A percentile compares a stretch with the other conserved stretches of the same genome.
Evolutionary conservation across 2,329 filamentous ascomycete species (phyloP).

Genomic region (Phaeosphaeria sp.): DNA sequence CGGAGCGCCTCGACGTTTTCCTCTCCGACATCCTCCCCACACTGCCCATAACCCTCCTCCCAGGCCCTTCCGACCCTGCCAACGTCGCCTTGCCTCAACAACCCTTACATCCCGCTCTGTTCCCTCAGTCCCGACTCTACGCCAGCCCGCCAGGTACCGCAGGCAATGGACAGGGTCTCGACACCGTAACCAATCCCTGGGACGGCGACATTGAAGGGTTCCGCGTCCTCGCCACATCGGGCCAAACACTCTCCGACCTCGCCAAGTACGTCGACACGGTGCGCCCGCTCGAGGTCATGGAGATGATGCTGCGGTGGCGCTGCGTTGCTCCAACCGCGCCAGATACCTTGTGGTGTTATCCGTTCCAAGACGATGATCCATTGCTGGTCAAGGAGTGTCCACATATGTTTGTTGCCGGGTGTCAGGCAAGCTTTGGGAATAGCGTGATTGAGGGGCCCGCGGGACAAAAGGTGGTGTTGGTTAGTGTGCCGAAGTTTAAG

Average conservation of each 20-base stretch:
- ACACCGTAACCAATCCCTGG: constrained; percentile 91
- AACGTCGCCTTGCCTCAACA: constrained; percentile 92
- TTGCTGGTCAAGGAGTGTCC: constrained; percentile 87
- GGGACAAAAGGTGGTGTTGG: constrained; percentile 74
- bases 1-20: constrained; percentile 82
- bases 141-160: constrained; percentile 53
- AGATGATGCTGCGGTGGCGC: constrained; percentile 91
- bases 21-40: constrained; percentile 81
- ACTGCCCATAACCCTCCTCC: constrained; percentile 86
- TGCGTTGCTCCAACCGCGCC: constrained; percentile 92
- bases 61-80: constrained; percentile 83
- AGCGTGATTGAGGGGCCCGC: constrained; percentile 68
- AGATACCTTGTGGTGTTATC: constrained; percentile 95
- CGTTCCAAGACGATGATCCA: constrained; percentile 91
- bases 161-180: constrained; percentile 70
- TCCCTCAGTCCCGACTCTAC: constrained; percentile 76
- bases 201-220: constrained; percentile 90
- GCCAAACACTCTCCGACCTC: constrained; percentile 92
- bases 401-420: constrained; percentile 89
- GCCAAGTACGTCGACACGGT: constrained; percentile 86
- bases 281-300: constrained; percentile 86
- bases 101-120: constrained; percentile 90
- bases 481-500: constrained; percentile 84
- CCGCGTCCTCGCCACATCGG: constrained; percentile 83
- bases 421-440: constrained; percentile 80